Evolutionary conservation across 345 rosid genomes (phyloP).

Genomic region (Populus deltoides): DNA sequence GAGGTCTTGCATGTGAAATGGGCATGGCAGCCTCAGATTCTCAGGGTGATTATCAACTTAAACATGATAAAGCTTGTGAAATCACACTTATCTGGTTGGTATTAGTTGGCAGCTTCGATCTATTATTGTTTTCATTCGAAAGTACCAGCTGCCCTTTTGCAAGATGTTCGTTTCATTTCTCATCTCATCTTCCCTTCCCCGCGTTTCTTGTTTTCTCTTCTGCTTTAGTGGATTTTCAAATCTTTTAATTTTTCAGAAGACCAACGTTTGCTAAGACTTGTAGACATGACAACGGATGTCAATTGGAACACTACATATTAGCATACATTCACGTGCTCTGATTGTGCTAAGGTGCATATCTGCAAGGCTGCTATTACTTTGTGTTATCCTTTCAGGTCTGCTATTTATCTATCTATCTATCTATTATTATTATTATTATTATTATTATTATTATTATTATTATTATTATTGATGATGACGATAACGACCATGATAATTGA

Average conservation of each 20-base stretch:
- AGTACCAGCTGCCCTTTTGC: slow-evolving; percentile 41
- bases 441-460: background rate
- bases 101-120: slow-evolving; percentile 23
- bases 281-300: slow-evolving; percentile 14
- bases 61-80: background rate
- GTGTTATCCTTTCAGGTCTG: background rate
- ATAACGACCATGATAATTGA: background rate
- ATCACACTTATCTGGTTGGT: slow-evolving; percentile 12
- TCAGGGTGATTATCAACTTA: background rate
- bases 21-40: slow-evolving; percentile 32
- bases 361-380: slow-evolving; percentile 6
- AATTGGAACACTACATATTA: background rate
- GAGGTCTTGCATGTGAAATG: slow-evolving; percentile 23
- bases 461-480: background rate
- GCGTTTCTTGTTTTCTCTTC: slow-evolving; percentile 10
- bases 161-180: slow-evolving; percentile 19
- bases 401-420: background rate
- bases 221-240: slow-evolving; percentile 10
- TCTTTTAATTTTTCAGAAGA: slow-evolving; percentile 11
- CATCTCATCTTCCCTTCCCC: background rate
- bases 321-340: slow-evolving; percentile 25
- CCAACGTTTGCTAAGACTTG: slow-evolving; percentile 17
- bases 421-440: too few species aligned
- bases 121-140: slow-evolving; percentile 28
- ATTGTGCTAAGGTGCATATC: slow-evolving; percentile 13